Evolutionary conservation across 805 yeast species (phyloP).

Genomic region (Pichia exigua): DNA sequence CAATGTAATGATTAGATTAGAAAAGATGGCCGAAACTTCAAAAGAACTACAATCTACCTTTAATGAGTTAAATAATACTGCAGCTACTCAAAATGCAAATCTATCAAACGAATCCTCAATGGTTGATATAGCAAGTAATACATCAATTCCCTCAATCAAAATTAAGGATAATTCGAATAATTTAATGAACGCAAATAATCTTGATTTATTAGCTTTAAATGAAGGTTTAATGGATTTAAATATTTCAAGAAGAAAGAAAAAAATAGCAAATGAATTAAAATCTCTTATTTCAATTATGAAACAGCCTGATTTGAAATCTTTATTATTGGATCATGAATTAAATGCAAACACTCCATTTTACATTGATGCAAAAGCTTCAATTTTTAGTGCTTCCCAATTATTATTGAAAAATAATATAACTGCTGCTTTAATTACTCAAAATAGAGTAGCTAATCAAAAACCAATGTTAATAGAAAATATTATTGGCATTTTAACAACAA

Average conservation of each 20-base stretch:
- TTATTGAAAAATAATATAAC: conserved; percentile 34
- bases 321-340: conserved; percentile 21
- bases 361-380: conserved; percentile 31
- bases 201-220: conserved; percentile 15
- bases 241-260: conserved; percentile 20
- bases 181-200: conserved; percentile 6
- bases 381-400: conserved; percentile 32
- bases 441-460: conserved; percentile 14
- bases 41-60: conserved; percentile 26
- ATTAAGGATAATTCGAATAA: background rate
- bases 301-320: conserved; percentile 32
- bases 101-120: background rate
- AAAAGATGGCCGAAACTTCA: conserved; percentile 33
- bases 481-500: conserved; percentile 40
- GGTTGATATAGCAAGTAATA: background rate
- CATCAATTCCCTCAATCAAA: background rate
- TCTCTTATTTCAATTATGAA: conserved; percentile 33
- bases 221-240: conserved; percentile 21
- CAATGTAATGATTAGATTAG: conserved; percentile 37
- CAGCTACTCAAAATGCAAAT: background rate
- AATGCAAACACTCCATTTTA: conserved; percentile 27
- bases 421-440: conserved; percentile 31
- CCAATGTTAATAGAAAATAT: conserved; percentile 21
- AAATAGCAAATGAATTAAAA: conserved; percentile 29
- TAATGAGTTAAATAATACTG: conserved; percentile 18